Evolutionary conservation across 306 rosid genomes (phyloP), one percentile per base, ranked within the genome.

Genomic region (Crotalaria pallida): DNA sequence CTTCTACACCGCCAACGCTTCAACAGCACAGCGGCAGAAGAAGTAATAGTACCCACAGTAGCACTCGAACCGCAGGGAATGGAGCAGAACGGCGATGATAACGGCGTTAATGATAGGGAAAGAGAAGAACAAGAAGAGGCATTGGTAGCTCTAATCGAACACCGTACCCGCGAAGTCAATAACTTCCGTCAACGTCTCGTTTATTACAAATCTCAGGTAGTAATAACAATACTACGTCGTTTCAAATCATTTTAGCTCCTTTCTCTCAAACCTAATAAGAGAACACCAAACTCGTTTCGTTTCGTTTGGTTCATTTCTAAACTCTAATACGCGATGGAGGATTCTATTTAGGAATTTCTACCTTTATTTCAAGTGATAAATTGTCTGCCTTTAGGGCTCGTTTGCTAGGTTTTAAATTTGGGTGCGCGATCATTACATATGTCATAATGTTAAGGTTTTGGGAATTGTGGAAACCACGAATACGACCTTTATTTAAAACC

Each of bases 101-200:
- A 61, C 71, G 75, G 33, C 21, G 23, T 13, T 15, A 47, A 43
- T 43, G 63, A 36, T 38, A 66, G 36, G 1, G 79, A 75, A 66
- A 83, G 59, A 11, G 80, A 84, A 76, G 96, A 88, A 65, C 95
- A 86, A 34, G 99, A 91, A 16, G 96, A 91, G 80, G 88, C 92
- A 36, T 81, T 94, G 67, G 91, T 91, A 3, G 92, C 96, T 63
- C 68, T 94, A 10, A 87, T 91, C 81, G 96, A 94, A 62, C 96
- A 91, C 69, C 97, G 97, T 3, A 78, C 91, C 49, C 67, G 27
- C 45, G 99, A 88, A 87, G 95, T 94, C 38, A 66, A 79, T 34
- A 77, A 84, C 74, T 80, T 87, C 48, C 87, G 81, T 43, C 82
- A 76, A 5, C 95, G 92, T 34, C 2, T 84, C 78, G 17, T 87